A percentile compares a stretch with the other conserved stretches of the same genome.
phyloP scores from a whole-genome alignment of 805 yeast genomes.

The Wickerhamiella azyma region DNA sequence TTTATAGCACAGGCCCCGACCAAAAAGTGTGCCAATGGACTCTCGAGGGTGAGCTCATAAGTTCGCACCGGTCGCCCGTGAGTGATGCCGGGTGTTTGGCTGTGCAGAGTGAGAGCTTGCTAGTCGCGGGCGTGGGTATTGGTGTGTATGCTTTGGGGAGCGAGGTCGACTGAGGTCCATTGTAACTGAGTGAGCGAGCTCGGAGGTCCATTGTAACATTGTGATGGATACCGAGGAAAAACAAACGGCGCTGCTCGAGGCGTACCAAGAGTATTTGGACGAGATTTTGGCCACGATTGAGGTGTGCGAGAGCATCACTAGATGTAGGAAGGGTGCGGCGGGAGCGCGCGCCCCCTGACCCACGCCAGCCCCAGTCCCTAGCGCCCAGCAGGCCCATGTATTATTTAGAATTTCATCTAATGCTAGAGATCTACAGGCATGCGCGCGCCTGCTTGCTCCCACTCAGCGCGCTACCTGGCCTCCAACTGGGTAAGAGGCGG shows the following conservation, averaged over 20 bases:
- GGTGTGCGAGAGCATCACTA: too few species aligned
- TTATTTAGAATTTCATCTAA: too few species aligned
- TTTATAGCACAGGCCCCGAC: constrained; percentile 65
- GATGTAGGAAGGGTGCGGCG: too few species aligned
- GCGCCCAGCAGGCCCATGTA: too few species aligned
- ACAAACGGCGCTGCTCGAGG: background rate
- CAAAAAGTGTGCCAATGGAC: constrained; percentile 63
- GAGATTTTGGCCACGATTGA: background rate
- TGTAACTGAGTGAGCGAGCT: background rate
- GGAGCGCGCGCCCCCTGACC: too few species aligned
- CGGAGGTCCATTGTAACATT: background rate
- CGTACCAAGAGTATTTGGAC: background rate
- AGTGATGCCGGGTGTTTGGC: constrained; percentile 81
- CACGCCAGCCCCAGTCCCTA: too few species aligned
- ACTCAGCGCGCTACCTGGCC: too few species aligned
- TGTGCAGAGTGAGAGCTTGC: background rate
- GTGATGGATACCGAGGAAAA: background rate
- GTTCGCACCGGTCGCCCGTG: constrained; percentile 54
- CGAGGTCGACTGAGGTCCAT: too few species aligned
- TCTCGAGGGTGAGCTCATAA: constrained; percentile 24
- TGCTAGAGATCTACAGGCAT: too few species aligned
- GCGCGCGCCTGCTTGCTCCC: too few species aligned
- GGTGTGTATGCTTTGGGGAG: constrained; percentile 6
- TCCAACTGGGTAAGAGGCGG: too few species aligned
- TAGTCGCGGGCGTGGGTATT: constrained; percentile 16